phyloP scores from a whole-genome alignment of 148 eudicot genomes.

The Cornus controversa region DNA sequence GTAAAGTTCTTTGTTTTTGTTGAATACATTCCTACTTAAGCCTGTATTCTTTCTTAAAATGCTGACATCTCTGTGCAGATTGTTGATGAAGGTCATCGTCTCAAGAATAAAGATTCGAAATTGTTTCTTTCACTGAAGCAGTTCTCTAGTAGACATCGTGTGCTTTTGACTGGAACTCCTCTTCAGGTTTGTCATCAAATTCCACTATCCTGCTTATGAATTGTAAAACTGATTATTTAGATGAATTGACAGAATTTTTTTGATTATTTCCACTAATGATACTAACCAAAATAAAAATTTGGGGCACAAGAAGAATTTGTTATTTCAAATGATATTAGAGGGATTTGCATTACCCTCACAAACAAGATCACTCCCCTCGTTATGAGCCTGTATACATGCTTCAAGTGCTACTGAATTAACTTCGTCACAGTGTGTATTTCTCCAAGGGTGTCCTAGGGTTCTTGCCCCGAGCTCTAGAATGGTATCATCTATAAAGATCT shows the following conservation, averaged over 20 bases:
- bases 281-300: too few species aligned
- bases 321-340: too few species aligned
- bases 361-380: too few species aligned
- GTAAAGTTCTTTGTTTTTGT: slow-evolving; percentile 34
- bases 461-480: background rate
- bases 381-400: too few species aligned
- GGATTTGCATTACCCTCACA: too few species aligned
- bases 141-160: slow-evolving; percentile 73
- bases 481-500: background rate
- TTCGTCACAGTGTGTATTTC: too few species aligned
- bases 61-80: slow-evolving; percentile 47
- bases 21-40: slow-evolving; percentile 6
- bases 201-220: background rate
- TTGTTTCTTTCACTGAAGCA: slow-evolving; percentile 78
- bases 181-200: slow-evolving; percentile 69
- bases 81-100: slow-evolving; percentile 99
- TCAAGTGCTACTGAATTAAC: too few species aligned
- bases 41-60: slow-evolving; percentile 2
- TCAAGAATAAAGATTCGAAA: slow-evolving; percentile 96
- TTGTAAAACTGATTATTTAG: background rate
- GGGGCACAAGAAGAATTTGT: too few species aligned
- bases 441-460: background rate
- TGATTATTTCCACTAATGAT: too few species aligned
- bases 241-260: too few species aligned
- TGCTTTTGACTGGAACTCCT: slow-evolving; percentile 94